phyloP scores from a whole-genome alignment of 179 eudicot genomes.

The Camellia oleifera region DNA sequence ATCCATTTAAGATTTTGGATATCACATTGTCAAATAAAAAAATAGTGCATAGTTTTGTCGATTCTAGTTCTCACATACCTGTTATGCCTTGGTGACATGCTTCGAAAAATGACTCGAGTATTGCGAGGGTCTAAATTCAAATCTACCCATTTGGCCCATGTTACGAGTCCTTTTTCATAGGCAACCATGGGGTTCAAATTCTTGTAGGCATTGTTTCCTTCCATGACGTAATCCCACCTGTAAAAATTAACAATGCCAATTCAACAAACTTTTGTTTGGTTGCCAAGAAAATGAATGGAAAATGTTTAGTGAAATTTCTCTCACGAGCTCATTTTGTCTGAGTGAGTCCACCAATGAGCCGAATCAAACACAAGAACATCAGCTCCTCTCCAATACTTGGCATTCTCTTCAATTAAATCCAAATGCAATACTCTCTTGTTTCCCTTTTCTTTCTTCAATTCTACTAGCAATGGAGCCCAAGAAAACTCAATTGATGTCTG shows the following conservation, averaged over 20 bases:
- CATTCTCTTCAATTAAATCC: conserved; percentile 77
- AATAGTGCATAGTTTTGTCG: too few relatives aligned
- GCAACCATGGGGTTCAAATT: conserved; percentile 69
- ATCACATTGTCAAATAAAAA: too few relatives aligned
- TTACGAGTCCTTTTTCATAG: conserved; percentile 60
- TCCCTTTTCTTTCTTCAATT: conserved; percentile 40
- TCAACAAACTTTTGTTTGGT: not conserved
- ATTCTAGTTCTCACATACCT: conserved; percentile 29
- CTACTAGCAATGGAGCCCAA: conserved; percentile 89
- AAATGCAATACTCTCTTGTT: conserved; percentile 61
- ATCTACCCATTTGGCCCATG: conserved; percentile 93
- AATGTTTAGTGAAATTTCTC: conserved; percentile 10
- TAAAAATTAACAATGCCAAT: not conserved
- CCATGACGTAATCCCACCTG: conserved; percentile 82
- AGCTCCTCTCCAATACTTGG: conserved; percentile 72
- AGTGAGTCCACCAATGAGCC: conserved; percentile 94
- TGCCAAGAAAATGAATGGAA: not conserved
- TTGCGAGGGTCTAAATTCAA: conserved; percentile 58
- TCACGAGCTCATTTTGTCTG: conserved; percentile 54
- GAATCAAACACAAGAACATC: conserved; percentile 81
- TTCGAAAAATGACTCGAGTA: conserved; percentile 67
- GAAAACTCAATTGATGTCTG: conserved; percentile 68
- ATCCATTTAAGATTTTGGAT: too few relatives aligned
- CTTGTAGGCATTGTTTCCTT: conserved; percentile 38
- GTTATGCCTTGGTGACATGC: conserved; percentile 85